These are phyloP conservation scores for Yamadazyma philogaea DNA, from an alignment of 805 yeast genomes.

Conservation along the genomic window DNA sequence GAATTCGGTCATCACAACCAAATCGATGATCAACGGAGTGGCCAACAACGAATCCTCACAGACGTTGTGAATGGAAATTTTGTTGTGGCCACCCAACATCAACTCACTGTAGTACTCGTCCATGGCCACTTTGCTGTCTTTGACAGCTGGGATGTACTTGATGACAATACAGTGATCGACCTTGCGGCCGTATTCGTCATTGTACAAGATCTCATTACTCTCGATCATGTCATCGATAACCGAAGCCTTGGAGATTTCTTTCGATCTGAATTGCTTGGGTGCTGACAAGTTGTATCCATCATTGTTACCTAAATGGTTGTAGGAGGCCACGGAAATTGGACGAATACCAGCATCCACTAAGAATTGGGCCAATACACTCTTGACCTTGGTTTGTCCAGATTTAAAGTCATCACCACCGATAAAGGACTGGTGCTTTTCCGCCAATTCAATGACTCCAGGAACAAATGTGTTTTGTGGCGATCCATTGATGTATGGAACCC, in stretches of 20 bases:
- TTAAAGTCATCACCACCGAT: constrained; percentile 98
- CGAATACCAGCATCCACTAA: constrained; percentile 96
- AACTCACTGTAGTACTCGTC: constrained; percentile 96
- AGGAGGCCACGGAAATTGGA: constrained; percentile 91
- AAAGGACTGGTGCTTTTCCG: constrained; percentile 69
- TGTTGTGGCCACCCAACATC: constrained; percentile 97
- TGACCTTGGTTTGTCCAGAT: constrained; percentile 92
- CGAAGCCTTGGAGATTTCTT: constrained; percentile 89
- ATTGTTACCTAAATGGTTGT: constrained; percentile 94
- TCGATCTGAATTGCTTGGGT: constrained; percentile 89
- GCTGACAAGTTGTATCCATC: constrained; percentile 92
- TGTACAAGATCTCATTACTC: constrained; percentile 79
- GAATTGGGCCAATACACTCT: constrained; percentile 95
- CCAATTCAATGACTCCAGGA: constrained; percentile 89
- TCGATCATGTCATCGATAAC: constrained; percentile 94
- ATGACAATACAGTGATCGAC: constrained; percentile 95
- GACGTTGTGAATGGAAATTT: constrained; percentile 89
- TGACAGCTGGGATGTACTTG: constrained; percentile 91
- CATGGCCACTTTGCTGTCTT: constrained; percentile 97
- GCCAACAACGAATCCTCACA: constrained; percentile 96
- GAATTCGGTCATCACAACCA: constrained; percentile 87
- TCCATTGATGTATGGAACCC: constrained; percentile 88
- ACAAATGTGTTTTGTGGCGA: constrained; percentile 98
- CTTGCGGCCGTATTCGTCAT: constrained; percentile 68
- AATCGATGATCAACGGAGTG: constrained; percentile 89